phyloP scores from a whole-genome alignment of 2,329 filamentous ascomycete genomes.

The Diaporthe sp. region DNA sequence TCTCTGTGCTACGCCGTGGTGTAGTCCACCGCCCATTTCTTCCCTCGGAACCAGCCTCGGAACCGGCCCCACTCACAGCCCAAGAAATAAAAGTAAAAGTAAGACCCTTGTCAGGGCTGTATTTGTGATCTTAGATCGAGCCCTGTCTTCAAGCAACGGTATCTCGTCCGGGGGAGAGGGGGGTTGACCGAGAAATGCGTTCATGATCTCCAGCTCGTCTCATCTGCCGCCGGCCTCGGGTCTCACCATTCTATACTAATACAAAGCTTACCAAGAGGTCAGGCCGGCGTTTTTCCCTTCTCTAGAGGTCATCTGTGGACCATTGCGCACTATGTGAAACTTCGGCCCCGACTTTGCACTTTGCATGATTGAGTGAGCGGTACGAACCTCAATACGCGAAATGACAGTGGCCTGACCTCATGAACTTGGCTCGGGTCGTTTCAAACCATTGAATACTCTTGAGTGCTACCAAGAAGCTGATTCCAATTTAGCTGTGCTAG shows the following conservation, averaged over 20 bases:
- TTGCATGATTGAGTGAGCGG: background rate
- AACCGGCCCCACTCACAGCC: too few species aligned
- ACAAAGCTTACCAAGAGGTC: background rate
- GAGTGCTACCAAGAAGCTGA: background rate
- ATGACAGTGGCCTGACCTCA: background rate
- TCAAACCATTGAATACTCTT: background rate
- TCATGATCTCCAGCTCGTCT: background rate
- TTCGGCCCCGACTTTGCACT: background rate
- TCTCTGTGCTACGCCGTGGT: background rate
- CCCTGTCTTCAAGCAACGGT: background rate
- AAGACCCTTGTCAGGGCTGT: background rate
- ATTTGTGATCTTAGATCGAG: background rate
- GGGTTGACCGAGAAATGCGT: background rate
- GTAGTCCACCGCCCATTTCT: background rate
- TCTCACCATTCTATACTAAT: background rate
- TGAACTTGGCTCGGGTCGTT: background rate
- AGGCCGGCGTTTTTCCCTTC: background rate
- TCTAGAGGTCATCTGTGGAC: background rate
- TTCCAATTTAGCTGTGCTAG: background rate
- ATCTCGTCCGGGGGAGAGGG: background rate
- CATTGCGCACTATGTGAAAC: background rate
- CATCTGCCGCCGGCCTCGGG: background rate
- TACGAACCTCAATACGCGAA: background rate
- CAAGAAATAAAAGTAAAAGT: background rate
- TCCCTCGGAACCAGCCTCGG: background rate